Evolutionary conservation across 306 rosid species (phyloP), one percentile per base, ranked within the genome.

Genomic region (Prunus persica): DNA sequence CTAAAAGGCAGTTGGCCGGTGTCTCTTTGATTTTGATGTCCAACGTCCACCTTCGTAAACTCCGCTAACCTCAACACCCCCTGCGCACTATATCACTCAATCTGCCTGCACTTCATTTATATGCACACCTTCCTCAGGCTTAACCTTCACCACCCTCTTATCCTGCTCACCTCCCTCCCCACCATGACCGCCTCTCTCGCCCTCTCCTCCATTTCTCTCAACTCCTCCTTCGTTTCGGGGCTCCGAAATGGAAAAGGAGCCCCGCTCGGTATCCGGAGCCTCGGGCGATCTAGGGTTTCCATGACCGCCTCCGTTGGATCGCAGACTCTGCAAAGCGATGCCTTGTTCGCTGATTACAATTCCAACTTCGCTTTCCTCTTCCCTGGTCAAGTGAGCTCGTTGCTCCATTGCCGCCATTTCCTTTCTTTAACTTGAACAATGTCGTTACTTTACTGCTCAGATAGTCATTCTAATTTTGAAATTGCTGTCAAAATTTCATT

Each of bases 321-420:
- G 58, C 92, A 87, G 79, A 3, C 89, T 10, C 56, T 86, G 25
- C 76, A 83, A 1, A 77, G 67, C 45, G 90, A 92, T 41, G 77
- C 86, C 55, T 81, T 87, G 74, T 88, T 96, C 82, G 74, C 85
- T 19, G 98, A 92, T 80, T 96, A 88, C 82, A 91, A 82, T 73
- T 88, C 95, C 79, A 82, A 78, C 83, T 82, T 30, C 52, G 93
- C 98, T 11, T 96, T 96, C 79, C 87, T 96, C 73, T 96, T 96
- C 83, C 99, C 99, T 34, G 98, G 99, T 9, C 99, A 92, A 91
- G 99, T 92, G 49, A 22, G 54, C 78, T 73, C 20, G 10, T 19
- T 22, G 8, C 64, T 27, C 64, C 4, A 32, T 32, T 32, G 7
- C 16, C 28, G 55, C 34, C 13, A 5, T 11, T 3, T 27, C 11